Conservation (phyloP, 805 yeast species). For the Saturnispora gosingensis region DNA sequence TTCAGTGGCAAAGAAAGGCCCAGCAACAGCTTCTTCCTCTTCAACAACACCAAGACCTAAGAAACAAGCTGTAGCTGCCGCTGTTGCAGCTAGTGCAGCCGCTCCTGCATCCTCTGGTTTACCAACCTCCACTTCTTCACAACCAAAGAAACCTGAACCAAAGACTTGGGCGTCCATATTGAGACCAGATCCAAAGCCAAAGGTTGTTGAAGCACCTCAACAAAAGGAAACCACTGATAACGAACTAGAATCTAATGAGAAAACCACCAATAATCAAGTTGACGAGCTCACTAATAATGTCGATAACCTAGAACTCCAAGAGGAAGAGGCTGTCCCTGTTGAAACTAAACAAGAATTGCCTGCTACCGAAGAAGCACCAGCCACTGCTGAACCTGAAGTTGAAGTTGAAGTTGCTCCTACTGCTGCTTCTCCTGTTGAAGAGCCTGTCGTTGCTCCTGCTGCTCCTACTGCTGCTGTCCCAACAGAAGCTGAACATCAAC, state of each 20-base stretch:
- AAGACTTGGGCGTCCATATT: conserved; percentile 15
- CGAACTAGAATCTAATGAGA: conserved; percentile 1
- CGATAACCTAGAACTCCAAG: conserved; percentile 6
- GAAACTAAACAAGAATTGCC: neutral
- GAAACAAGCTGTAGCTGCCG: conserved; percentile 2
- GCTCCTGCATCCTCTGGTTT: conserved; percentile 1
- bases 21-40: conserved; percentile 2
- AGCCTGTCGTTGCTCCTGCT: conserved; percentile 7
- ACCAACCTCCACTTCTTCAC: neutral
- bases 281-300: conserved; percentile 4
- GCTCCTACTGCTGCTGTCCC: conserved; percentile 5
- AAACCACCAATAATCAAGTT: neutral
- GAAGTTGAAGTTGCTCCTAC: conserved; percentile 30
- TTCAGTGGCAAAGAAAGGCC: conserved; percentile 4
- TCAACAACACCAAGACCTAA: conserved; percentile 13
- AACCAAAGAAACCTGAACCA: conserved; percentile 21
- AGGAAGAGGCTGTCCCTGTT: conserved; percentile 3
- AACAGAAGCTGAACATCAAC: conserved; percentile 6
- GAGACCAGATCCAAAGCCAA: conserved; percentile 17
- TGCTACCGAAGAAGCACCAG: conserved; percentile 3
- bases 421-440: conserved; percentile 5
- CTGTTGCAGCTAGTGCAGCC: neutral
- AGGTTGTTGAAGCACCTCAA: neutral
- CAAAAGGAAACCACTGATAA: conserved; percentile 13
- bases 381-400: conserved; percentile 13